These are phyloP conservation scores for Termitomyces sp. DNA, from an alignment of 768 basidiomycete species.

Conservation along the genomic window DNA sequence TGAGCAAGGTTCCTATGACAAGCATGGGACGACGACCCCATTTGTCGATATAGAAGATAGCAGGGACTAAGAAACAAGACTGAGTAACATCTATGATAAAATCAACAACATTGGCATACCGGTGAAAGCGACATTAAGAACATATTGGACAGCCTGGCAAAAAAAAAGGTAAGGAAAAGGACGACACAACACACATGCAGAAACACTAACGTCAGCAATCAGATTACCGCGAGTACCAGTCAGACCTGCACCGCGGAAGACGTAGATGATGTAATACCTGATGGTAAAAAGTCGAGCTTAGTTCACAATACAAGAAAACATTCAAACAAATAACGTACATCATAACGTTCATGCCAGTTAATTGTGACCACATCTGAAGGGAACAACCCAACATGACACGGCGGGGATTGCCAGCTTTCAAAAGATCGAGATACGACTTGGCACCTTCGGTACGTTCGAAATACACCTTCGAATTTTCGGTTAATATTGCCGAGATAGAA, in stretches of 20 bases:
- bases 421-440: constrained; percentile 61
- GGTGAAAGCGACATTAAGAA: constrained; percentile 40
- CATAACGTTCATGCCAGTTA: constrained; percentile 79
- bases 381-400: constrained; percentile 65
- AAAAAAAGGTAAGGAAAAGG: neutral
- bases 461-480: constrained; percentile 23
- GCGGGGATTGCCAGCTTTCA: constrained; percentile 61
- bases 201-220: constrained; percentile 46
- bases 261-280: constrained; percentile 64
- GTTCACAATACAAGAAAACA: neutral
- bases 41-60: constrained; percentile 63
- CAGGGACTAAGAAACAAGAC: constrained; percentile 33
- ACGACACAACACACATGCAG: neutral
- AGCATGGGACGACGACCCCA: constrained; percentile 81
- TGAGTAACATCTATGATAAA: constrained; percentile 28
- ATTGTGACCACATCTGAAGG: constrained; percentile 80
- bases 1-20: constrained; percentile 54
- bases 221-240: constrained; percentile 69
- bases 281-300: neutral
- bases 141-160: constrained; percentile 59
- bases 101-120: constrained; percentile 36
- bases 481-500: neutral
- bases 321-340: constrained; percentile 37
- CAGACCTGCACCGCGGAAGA: constrained; percentile 75
- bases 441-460: constrained; percentile 68